Percentiles rank a stretch among this genome's conserved stretches.
phyloP scores from a whole-genome alignment of 305 asterid genomes.

The Fraxinus angustifolia region DNA sequence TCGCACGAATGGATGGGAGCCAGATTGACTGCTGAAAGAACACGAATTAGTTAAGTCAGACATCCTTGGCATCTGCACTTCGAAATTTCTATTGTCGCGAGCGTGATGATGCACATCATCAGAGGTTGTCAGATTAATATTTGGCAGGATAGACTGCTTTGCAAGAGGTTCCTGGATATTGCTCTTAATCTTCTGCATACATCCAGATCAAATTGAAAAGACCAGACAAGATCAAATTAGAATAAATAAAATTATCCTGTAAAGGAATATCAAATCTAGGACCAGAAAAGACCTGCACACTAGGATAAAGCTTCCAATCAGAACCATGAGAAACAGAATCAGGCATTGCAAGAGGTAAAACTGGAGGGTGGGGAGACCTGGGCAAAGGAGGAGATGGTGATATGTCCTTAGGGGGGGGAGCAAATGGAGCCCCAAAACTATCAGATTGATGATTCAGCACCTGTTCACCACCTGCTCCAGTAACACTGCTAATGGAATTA shows the following conservation, averaged over 20 bases:
- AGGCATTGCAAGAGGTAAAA: conserved; percentile 36
- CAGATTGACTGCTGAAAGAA: conserved; percentile 41
- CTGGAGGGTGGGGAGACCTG: conserved; percentile 35
- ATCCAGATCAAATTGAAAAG: conserved; percentile 22
- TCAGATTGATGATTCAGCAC: conserved; percentile 34
- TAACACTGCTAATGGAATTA: conserved; percentile 34
- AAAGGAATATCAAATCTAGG: conserved; percentile 6
- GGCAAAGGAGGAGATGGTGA: conserved; percentile 41
- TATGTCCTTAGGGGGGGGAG: conserved; percentile 43
- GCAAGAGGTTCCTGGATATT: conserved; percentile 26
- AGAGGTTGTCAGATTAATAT: conserved; percentile 21
- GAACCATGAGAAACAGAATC: conserved; percentile 38
- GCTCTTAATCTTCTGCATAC: conserved; percentile 32
- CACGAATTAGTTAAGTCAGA: conserved; percentile 33
- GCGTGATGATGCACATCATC: conserved; percentile 32
- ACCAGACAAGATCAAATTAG: not conserved
- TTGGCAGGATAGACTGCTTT: conserved; percentile 29
- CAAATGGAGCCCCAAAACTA: conserved; percentile 35
- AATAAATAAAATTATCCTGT: not conserved
- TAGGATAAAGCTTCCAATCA: conserved; percentile 39
- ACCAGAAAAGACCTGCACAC: conserved; percentile 47
- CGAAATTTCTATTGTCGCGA: conserved; percentile 33
- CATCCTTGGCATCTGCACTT: conserved; percentile 41
- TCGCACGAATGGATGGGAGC: conserved; percentile 39
- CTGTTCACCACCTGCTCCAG: conserved; percentile 31